Percentiles rank a stretch among this genome's conserved stretches.
Conservation (phyloP, 1,284 basidiomycete species). For the Moesziomyces sp. region DNA sequence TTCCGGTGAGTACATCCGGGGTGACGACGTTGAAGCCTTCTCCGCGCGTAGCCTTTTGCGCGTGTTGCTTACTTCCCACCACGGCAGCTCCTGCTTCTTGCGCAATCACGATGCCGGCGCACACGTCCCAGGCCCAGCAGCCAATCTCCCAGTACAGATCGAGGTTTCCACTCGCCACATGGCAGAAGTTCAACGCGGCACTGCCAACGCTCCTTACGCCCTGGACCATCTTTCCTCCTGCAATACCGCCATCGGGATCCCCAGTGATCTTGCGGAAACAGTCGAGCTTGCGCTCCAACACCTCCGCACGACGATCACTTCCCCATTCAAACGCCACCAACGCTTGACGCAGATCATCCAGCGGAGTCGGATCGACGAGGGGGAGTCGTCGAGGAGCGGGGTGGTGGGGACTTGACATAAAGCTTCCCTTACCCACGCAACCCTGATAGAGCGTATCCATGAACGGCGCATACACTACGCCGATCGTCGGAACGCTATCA, state of each 20-base stretch:
- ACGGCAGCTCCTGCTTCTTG: slow-evolving; percentile 75
- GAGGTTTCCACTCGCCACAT: slow-evolving; percentile 58
- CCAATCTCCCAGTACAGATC: slow-evolving; percentile 67
- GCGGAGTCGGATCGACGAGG: slow-evolving; percentile 75
- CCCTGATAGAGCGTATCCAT: slow-evolving; percentile 81
- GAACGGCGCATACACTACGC: slow-evolving; percentile 79
- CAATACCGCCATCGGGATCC: slow-evolving; percentile 73
- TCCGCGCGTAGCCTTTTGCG: slow-evolving; percentile 70
- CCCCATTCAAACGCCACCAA: slow-evolving; percentile 93
- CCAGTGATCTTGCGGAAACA: slow-evolving; percentile 83
- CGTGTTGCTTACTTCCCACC: slow-evolving; percentile 48
- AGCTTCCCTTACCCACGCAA: slow-evolving; percentile 81
- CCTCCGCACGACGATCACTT: slow-evolving; percentile 76
- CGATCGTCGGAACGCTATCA: slow-evolving; percentile 81
- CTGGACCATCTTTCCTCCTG: slow-evolving; percentile 86
- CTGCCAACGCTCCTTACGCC: slow-evolving; percentile 69
- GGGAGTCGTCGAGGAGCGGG: slow-evolving; percentile 73
- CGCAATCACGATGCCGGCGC: slow-evolving; percentile 90
- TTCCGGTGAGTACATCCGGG: slow-evolving; percentile 79
- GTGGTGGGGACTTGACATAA: slow-evolving; percentile 70
- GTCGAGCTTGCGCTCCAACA: slow-evolving; percentile 73
- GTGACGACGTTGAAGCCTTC: slow-evolving; percentile 71
- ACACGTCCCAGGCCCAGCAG: slow-evolving; percentile 68
- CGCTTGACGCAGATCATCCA: slow-evolving; percentile 82
- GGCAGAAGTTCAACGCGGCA: slow-evolving; percentile 62